Conservation (phyloP, 2,329 filamentous ascomycete genomes). For the Ophiostoma pallidulum region DNA sequence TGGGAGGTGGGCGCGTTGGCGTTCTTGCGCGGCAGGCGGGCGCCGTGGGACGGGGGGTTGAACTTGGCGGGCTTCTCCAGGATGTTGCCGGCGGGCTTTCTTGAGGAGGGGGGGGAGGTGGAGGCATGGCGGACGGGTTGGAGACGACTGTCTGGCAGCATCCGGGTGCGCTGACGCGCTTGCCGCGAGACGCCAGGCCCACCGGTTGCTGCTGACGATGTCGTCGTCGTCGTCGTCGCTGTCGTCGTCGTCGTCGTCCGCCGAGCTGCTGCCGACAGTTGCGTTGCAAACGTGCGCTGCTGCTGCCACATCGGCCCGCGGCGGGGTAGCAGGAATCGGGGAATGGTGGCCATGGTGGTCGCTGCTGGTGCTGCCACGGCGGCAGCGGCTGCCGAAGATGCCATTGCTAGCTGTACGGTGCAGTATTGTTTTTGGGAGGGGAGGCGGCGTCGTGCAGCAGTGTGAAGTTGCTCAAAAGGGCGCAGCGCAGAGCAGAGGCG, state of each 20-base stretch:
- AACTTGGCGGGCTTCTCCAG: conserved; percentile 85
- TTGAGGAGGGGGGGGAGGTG: conserved; percentile 40
- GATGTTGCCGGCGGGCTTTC: conserved; percentile 38
- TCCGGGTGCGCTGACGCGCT: too few relatives aligned
- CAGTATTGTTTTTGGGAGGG: too few relatives aligned
- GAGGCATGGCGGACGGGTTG: conserved; percentile 8
- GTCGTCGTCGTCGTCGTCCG: neutral
- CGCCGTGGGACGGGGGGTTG: conserved; percentile 82
- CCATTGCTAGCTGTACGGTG: neutral
- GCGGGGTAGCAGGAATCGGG: conserved; percentile 59
- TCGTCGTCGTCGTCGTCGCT: conserved; percentile 5
- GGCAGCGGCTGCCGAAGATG: neutral
- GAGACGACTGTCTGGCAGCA: too few relatives aligned
- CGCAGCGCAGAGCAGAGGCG: too few relatives aligned
- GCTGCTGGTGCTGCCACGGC: neutral
- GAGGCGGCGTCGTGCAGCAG: too few relatives aligned
- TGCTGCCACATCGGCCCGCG: conserved; percentile 46
- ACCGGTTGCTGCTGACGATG: neutral
- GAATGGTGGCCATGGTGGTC: conserved; percentile 40
- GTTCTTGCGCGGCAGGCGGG: conserved; percentile 47
- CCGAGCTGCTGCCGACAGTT: neutral
- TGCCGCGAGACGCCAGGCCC: conserved; percentile 9
- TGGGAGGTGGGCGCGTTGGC: conserved; percentile 38
- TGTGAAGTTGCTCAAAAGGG: too few relatives aligned
- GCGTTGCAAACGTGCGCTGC: conserved; percentile 10